Conservation (phyloP, 305 asterid species). For the Ruellia speciosa region DNA sequence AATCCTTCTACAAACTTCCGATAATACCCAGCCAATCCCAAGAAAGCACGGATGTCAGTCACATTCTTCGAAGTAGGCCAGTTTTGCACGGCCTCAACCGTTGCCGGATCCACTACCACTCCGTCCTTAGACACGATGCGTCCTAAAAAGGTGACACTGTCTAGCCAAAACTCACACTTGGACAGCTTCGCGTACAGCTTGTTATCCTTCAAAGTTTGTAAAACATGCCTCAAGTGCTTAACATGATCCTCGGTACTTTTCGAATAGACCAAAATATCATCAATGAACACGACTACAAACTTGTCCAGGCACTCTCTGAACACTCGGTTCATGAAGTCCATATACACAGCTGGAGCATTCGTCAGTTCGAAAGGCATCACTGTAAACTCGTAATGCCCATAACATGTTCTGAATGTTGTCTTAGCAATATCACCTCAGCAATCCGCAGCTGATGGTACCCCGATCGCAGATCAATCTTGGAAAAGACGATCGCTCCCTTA, state of each 20-base stretch:
- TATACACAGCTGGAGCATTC: background rate
- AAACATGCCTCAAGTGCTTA: background rate
- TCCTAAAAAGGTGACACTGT: background rate
- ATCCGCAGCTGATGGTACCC: background rate
- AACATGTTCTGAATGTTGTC: background rate
- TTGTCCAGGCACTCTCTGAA: background rate
- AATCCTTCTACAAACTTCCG: background rate
- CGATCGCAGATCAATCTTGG: background rate
- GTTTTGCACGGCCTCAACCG: background rate
- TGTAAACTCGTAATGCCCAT: background rate
- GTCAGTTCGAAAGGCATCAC: background rate
- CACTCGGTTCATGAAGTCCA: background rate
- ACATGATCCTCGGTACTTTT: background rate
- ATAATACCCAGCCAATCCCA: background rate
- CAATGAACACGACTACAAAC: too few species aligned
- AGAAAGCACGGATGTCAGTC: background rate
- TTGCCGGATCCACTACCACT: background rate
- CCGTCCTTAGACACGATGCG: background rate
- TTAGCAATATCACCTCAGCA: background rate
- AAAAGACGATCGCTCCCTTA: background rate
- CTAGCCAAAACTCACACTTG: conserved; percentile 13
- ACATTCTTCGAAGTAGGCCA: conserved; percentile 1
- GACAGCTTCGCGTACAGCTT: too few species aligned
- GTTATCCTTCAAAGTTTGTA: too few species aligned
- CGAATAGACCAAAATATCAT: background rate